These are phyloP conservation scores for Amauroascus niger DNA, from an alignment of 2,329 filamentous ascomycete genomes.

Conservation along the genomic window DNA sequence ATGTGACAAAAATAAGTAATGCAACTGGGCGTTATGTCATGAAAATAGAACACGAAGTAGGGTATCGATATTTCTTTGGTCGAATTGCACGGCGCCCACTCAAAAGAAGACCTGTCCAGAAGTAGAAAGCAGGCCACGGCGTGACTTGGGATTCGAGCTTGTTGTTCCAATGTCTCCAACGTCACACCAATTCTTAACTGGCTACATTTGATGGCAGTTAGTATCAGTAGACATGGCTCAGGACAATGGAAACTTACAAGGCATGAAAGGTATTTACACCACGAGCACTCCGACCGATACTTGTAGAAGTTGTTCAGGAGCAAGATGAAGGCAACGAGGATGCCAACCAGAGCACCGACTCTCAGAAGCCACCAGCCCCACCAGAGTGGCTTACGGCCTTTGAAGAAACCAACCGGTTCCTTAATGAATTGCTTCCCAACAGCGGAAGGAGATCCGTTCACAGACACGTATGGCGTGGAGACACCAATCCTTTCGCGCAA, in stretches of 20 bases:
- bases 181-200: constrained; percentile 61
- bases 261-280: constrained; percentile 95
- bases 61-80: neutral
- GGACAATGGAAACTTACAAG: too few species aligned
- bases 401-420: constrained; percentile 48
- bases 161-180: constrained; percentile 11
- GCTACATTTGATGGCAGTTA: constrained; percentile 32
- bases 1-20: neutral
- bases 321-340: constrained; percentile 75
- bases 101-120: neutral
- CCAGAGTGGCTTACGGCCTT: constrained; percentile 84
- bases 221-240: neutral
- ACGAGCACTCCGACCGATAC: constrained; percentile 62
- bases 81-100: neutral
- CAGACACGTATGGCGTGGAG: constrained; percentile 59
- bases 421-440: constrained; percentile 49
- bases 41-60: neutral
- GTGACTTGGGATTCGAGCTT: neutral
- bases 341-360: constrained; percentile 64
- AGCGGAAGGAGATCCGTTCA: constrained; percentile 43
- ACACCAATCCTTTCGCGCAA: constrained; percentile 64
- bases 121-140: neutral
- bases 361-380: constrained; percentile 95
- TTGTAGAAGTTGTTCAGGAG: constrained; percentile 87
- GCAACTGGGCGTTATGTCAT: constrained; percentile 8